Evolutionary conservation across 768 basidiomycete genomes (phyloP).

Genomic region (Boletus rubroflammeus): DNA sequence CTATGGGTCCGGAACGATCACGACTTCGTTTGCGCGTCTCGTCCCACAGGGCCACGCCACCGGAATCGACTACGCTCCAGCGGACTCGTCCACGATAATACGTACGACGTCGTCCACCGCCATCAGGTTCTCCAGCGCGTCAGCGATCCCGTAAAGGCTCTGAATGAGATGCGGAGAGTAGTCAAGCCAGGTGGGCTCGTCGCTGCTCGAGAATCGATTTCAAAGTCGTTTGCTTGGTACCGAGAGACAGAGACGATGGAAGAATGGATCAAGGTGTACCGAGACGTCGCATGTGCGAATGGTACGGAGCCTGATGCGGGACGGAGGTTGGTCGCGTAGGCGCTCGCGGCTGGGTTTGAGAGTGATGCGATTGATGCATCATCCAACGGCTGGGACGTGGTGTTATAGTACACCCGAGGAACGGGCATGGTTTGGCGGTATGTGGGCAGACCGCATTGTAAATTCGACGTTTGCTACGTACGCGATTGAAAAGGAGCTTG

Average conservation of each 20-base stretch:
- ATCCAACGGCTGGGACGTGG: constrained; percentile 34
- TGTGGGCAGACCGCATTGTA: constrained; percentile 41
- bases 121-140: constrained; percentile 52
- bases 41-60: constrained; percentile 41
- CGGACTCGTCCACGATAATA: constrained; percentile 27
- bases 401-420: constrained; percentile 37
- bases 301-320: constrained; percentile 41
- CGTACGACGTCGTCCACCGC: constrained; percentile 48
- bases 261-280: constrained; percentile 22
- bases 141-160: constrained; percentile 36
- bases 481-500: constrained; percentile 28
- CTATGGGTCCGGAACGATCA: constrained; percentile 53
- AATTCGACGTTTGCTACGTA: too few relatives aligned
- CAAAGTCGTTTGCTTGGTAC: constrained; percentile 32
- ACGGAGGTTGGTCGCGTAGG: constrained; percentile 37
- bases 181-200: constrained; percentile 45
- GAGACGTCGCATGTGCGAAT: constrained; percentile 24
- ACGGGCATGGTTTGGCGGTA: constrained; percentile 35
- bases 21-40: constrained; percentile 38
- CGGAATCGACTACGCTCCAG: constrained; percentile 38
- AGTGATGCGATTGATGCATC: constrained; percentile 24
- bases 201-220: constrained; percentile 42
- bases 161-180: constrained; percentile 48
- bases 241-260: constrained; percentile 34
- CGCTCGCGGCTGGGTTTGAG: constrained; percentile 35